Conservation (phyloP, 768 basidiomycete genomes). For the Leucocoprinus leucothites region DNA sequence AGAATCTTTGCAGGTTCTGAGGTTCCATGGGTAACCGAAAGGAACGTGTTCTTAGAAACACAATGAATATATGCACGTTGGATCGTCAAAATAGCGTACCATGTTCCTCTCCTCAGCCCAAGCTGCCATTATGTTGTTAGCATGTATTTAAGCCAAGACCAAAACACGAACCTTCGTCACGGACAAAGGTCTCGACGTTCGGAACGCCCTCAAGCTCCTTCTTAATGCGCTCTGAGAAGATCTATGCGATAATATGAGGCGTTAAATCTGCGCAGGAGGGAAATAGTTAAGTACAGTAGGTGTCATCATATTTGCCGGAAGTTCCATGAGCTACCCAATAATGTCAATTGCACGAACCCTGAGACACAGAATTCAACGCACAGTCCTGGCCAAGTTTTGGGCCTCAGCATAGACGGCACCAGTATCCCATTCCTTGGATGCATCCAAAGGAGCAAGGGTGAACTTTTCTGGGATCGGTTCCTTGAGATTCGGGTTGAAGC, state of each 20-base stretch:
- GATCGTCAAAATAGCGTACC: constrained; percentile 35
- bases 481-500: constrained; percentile 58
- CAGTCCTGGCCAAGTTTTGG: constrained; percentile 80
- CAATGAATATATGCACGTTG: neutral
- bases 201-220: constrained; percentile 61
- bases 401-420: constrained; percentile 73
- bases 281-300: constrained; percentile 55
- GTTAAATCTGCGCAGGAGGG: neutral
- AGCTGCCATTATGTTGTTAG: constrained; percentile 32
- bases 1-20: constrained; percentile 83
- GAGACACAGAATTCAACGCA: constrained; percentile 26
- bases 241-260: constrained; percentile 29
- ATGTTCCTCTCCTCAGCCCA: constrained; percentile 87
- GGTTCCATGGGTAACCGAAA: constrained; percentile 82
- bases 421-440: constrained; percentile 64
- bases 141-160: neutral
- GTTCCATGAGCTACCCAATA: constrained; percentile 64
- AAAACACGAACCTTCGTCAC: constrained; percentile 59
- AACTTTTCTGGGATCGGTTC: constrained; percentile 50
- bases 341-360: neutral
- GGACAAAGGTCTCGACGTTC: constrained; percentile 67
- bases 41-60: constrained; percentile 67
- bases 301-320: constrained; percentile 84
- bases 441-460: constrained; percentile 40
- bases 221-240: constrained; percentile 68